Evolutionary conservation across 106 monocot genomes (phyloP).

Genomic region (Acanthochlamys bracteata): DNA sequence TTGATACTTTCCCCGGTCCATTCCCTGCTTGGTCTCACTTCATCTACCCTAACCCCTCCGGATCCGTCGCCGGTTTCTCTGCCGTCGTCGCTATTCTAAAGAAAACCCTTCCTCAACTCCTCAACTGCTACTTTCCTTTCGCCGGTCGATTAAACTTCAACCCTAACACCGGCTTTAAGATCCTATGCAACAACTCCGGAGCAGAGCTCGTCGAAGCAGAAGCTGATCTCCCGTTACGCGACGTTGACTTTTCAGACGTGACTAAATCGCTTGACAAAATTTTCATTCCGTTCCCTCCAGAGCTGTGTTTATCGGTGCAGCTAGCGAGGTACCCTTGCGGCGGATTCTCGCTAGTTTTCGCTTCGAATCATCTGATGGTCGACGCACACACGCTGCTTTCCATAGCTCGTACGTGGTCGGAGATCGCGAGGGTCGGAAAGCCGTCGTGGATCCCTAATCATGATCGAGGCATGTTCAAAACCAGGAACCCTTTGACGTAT

Average conservation of each 20-base stretch:
- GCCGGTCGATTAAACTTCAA: neutral
- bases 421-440: neutral
- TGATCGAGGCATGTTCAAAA: neutral
- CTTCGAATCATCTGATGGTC: neutral
- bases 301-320: neutral
- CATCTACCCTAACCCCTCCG: neutral
- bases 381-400: neutral
- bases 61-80: neutral
- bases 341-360: neutral
- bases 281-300: neutral
- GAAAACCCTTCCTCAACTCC: slow-evolving; percentile 1
- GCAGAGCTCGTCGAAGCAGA: neutral
- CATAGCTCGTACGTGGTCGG: neutral
- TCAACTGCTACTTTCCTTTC: neutral
- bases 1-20: neutral
- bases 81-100: neutral
- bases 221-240: neutral
- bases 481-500: neutral
- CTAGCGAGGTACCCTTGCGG: neutral
- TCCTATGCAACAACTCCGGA: neutral
- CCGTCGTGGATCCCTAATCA: neutral
- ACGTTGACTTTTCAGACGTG: neutral
- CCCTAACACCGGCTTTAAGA: neutral
- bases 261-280: neutral
- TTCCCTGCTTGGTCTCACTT: neutral